Base-by-base conservation (phyloP, 106 monocot genomes). In the Posidonia australis region DNA sequence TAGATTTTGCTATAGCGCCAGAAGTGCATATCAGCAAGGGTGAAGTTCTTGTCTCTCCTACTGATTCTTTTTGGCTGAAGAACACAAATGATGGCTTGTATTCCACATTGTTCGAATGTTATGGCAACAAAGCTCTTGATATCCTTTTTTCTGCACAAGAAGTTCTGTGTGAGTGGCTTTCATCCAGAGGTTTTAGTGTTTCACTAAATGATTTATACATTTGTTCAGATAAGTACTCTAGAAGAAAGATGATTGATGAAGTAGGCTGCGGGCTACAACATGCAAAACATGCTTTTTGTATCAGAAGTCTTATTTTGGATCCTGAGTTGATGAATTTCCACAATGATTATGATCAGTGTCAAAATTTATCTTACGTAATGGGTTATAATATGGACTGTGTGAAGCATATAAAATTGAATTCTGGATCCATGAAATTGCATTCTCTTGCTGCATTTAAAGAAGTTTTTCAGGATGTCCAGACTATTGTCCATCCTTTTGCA, bases 161-260 rank as follows among this genome's bases (percentile, higher is more conserved):
- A 60, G 60, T 78, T 58, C 77, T 96, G 20, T 90, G 86, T 58
- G 90, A 96, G 67, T 96, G 81, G 67, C 64, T 96, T 51, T 80
- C 90, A 17, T 69, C 74, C 45, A 77, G 82, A 42, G 94, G 90
- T 3, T 77, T 96, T 52, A 87, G 76, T 67, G 90, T 96, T 60
- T 79, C 84, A 31, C 74, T 96, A 57, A 46, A 62, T 59, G 94
- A 96, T 84, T 25, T 96, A 51, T 90, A 90, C 55, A 42, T 96
- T 46, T 67, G 82, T 52, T 68, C 84, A 23, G 78, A 96, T 74
- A 16, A 29, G 29, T 75, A 72, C 64, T 69, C 76, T 14, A 77
- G 84, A 66, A 74, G 7, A 28, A 96, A 81, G 66, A 59, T 96
- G 80, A 76, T 76, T 31, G 60, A 80, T 62, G 86, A 90, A 70